Conservation (phyloP, 805 yeast species). For the Hanseniaspora nectarophila region DNA sequence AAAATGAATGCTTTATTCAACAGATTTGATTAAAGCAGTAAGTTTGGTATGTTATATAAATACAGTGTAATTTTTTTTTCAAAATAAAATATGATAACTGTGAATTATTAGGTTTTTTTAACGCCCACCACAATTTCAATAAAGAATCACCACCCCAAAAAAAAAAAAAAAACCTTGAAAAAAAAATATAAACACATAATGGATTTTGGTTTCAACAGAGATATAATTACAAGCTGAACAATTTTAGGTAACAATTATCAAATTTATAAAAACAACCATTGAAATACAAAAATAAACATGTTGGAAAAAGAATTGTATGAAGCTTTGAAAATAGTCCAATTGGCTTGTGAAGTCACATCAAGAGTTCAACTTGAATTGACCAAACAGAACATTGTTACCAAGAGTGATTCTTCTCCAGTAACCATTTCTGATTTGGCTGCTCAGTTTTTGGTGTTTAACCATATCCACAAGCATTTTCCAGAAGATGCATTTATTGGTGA, state of each 20-base stretch:
- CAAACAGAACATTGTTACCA: slow-evolving; percentile 47
- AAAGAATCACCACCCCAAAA: background rate
- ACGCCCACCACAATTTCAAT: no score
- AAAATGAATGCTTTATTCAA: background rate
- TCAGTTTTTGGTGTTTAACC: slow-evolving; percentile 82
- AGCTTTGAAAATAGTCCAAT: slow-evolving; percentile 80
- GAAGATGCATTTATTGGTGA: slow-evolving; percentile 84
- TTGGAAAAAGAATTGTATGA: slow-evolving; percentile 52
- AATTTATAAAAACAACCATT: no score
- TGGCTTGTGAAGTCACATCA: slow-evolving; percentile 70
- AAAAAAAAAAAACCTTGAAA: background rate
- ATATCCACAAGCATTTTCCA: slow-evolving; percentile 70
- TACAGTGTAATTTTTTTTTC: no score
- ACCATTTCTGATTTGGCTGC: slow-evolving; percentile 95
- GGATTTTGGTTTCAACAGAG: no score
- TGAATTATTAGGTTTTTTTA: no score
- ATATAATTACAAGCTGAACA: no score
- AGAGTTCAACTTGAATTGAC: slow-evolving; percentile 46
- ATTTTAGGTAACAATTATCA: no score
- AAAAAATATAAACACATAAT: no score
- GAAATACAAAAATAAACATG: background rate
- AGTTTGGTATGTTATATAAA: background rate
- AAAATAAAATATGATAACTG: no score
- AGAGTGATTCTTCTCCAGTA: slow-evolving; percentile 86
- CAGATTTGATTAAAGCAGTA: background rate